Conservation (phyloP, 2,329 filamentous ascomycete genomes). For the Monosporascus sp. region DNA sequence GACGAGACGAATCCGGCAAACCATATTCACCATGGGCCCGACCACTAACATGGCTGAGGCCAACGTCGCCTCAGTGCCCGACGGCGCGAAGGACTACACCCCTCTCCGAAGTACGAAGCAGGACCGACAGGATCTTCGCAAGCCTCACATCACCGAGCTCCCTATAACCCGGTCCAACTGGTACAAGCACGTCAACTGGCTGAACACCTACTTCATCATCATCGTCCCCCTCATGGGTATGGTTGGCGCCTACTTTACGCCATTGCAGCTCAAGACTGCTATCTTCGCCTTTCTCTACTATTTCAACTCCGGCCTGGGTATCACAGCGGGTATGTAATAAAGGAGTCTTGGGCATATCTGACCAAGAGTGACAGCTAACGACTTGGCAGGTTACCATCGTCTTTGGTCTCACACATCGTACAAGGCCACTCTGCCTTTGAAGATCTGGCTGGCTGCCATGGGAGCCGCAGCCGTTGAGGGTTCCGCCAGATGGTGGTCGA, state of each 20-base stretch:
- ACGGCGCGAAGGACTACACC: slow-evolving; percentile 53
- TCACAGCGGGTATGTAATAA: slow-evolving; percentile 25
- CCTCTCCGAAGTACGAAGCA: slow-evolving; percentile 41
- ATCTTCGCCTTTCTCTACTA: slow-evolving; percentile 40
- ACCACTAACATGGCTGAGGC: slow-evolving; percentile 26
- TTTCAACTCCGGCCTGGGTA: slow-evolving; percentile 30
- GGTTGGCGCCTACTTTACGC: slow-evolving; percentile 73
- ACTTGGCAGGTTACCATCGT: slow-evolving; percentile 28
- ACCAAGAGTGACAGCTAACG: neutral
- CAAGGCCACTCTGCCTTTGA: slow-evolving; percentile 37
- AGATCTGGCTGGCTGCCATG: slow-evolving; percentile 42
- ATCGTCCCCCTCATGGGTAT: slow-evolving; percentile 70
- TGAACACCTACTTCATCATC: slow-evolving; percentile 79
- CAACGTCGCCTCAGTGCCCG: slow-evolving; percentile 36
- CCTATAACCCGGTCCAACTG: slow-evolving; percentile 79
- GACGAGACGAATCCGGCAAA: neutral
- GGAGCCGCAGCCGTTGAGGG: slow-evolving; percentile 45
- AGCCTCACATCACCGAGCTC: slow-evolving; percentile 80
- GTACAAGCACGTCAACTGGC: slow-evolving; percentile 92
- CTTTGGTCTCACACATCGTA: slow-evolving; percentile 42
- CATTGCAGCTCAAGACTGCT: slow-evolving; percentile 33
- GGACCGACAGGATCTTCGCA: slow-evolving; percentile 71
- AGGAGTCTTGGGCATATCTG: neutral
- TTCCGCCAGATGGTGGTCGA: slow-evolving; percentile 45
- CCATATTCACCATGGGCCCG: slow-evolving; percentile 19